Evolutionary conservation across 1,139 yeast genomes (phyloP).

Genomic region (Keqinozyma sinolaborantium): DNA sequence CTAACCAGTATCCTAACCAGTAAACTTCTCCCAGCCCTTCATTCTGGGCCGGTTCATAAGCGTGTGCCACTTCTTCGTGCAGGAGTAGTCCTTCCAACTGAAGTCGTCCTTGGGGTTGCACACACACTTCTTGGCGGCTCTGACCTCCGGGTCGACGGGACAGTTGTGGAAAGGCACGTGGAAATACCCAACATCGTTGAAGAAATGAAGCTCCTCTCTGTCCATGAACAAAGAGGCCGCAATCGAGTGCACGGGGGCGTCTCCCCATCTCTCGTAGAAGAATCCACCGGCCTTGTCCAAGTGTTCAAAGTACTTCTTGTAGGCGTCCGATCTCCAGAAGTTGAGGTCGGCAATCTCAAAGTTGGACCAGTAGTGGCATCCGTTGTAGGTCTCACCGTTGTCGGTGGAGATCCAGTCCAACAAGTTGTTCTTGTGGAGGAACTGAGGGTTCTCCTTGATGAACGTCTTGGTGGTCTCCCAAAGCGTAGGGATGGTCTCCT

Average conservation of each 20-base stretch:
- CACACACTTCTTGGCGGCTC: slow-evolving; percentile 56
- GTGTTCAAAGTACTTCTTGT: slow-evolving; percentile 21
- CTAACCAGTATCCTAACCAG: slow-evolving; percentile 15
- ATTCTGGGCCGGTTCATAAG: slow-evolving; percentile 65
- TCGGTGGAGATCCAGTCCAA: slow-evolving; percentile 72
- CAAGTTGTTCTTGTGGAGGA: slow-evolving; percentile 61
- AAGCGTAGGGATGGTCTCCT: slow-evolving; percentile 57
- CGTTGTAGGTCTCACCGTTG: slow-evolving; percentile 43
- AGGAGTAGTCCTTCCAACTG: slow-evolving; percentile 84
- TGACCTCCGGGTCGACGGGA: slow-evolving; percentile 59
- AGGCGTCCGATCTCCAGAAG: slow-evolving; percentile 18
- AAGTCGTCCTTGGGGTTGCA: slow-evolving; percentile 76
- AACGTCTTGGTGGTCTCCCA: neutral
- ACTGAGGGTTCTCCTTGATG: slow-evolving; percentile 61
- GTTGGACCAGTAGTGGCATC: slow-evolving; percentile 40
- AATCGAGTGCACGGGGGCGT: slow-evolving; percentile 86
- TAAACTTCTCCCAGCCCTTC: slow-evolving; percentile 68
- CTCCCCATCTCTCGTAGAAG: slow-evolving; percentile 51
- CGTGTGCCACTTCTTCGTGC: slow-evolving; percentile 71
- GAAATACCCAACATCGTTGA: slow-evolving; percentile 79
- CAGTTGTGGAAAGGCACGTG: slow-evolving; percentile 79
- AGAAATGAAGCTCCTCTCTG: slow-evolving; percentile 66
- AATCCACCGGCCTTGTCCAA: slow-evolving; percentile 33
- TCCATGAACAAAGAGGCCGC: slow-evolving; percentile 78
- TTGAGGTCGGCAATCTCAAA: slow-evolving; percentile 32